phyloP scores from a whole-genome alignment of 2,329 filamentous ascomycete genomes.

The Epichloe sibirici region DNA sequence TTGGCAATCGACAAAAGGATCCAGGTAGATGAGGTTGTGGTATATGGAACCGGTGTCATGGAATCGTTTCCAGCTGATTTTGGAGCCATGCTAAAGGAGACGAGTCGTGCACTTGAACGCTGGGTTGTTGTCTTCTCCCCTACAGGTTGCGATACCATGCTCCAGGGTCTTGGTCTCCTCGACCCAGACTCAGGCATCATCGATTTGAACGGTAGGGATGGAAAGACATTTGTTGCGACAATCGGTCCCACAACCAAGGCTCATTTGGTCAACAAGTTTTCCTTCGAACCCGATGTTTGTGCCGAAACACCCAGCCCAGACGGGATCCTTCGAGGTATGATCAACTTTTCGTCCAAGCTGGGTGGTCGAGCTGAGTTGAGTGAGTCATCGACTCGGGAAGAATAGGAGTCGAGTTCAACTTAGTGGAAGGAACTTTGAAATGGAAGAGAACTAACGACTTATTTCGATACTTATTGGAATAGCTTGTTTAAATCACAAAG shows the following conservation, averaged over 20 bases:
- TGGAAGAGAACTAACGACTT: neutral
- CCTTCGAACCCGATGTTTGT: slow-evolving; percentile 63
- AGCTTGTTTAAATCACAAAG: no score
- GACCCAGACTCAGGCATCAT: slow-evolving; percentile 32
- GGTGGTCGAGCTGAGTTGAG: neutral
- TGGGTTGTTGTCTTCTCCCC: slow-evolving; percentile 72
- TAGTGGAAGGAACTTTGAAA: neutral
- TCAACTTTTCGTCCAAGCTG: neutral
- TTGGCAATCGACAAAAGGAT: slow-evolving; percentile 43
- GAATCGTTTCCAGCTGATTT: slow-evolving; percentile 64
- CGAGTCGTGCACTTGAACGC: slow-evolving; percentile 28
- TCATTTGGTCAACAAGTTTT: slow-evolving; percentile 53
- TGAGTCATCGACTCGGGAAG: neutral
- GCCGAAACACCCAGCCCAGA: slow-evolving; percentile 72
- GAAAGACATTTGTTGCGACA: slow-evolving; percentile 58
- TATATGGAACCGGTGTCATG: slow-evolving; percentile 82
- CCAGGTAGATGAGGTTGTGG: slow-evolving; percentile 62
- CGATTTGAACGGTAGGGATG: slow-evolving; percentile 16
- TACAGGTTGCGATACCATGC: slow-evolving; percentile 49
- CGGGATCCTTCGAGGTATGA: slow-evolving; percentile 62
- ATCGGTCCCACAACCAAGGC: slow-evolving; percentile 89
- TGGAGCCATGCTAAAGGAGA: slow-evolving; percentile 32
- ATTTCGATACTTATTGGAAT: no score
- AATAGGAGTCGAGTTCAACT: neutral
- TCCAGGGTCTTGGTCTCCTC: slow-evolving; percentile 39